These are phyloP conservation scores for Diospyros lotus DNA, from an alignment of 148 eudicot genomes.

Conservation along the genomic window DNA sequence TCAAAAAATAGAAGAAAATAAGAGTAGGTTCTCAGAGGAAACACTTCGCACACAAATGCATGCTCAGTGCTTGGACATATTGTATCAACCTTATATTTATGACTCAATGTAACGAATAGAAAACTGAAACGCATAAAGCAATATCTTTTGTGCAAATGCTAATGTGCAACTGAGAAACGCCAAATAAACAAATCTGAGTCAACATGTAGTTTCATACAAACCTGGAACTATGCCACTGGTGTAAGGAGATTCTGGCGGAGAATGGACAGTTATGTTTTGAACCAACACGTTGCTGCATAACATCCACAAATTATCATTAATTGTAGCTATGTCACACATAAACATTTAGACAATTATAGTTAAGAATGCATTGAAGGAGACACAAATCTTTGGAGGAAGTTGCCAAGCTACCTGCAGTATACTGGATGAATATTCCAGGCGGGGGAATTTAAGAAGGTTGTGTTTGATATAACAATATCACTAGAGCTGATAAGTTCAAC, in stretches of 20 bases:
- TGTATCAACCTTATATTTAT: background rate
- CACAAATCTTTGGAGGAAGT: conserved; percentile 3
- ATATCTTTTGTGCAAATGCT: background rate
- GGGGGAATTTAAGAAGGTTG: conserved; percentile 62
- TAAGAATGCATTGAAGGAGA: background rate
- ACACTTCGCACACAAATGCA: too few relatives aligned
- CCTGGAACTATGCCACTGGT: conserved; percentile 65
- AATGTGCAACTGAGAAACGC: background rate
- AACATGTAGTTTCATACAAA: conserved; percentile 14
- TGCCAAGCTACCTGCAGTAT: conserved; percentile 51
- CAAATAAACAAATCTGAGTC: conserved; percentile 4
- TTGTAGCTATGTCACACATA: background rate
- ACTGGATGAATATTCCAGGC: conserved; percentile 57
- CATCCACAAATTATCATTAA: background rate
- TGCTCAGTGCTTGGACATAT: background rate
- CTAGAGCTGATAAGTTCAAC: conserved; percentile 50
- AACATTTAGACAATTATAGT: background rate
- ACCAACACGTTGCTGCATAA: conserved; percentile 48
- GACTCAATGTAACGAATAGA: background rate
- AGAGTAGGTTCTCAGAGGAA: too few relatives aligned
- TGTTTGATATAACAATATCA: conserved; percentile 52
- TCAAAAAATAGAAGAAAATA: background rate
- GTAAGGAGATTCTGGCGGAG: conserved; percentile 44
- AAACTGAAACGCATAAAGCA: background rate
- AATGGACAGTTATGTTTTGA: conserved; percentile 42